Base-by-base conservation (phyloP, 2,329 filamentous ascomycete species). In the Colletotrichum chlorophyti region DNA sequence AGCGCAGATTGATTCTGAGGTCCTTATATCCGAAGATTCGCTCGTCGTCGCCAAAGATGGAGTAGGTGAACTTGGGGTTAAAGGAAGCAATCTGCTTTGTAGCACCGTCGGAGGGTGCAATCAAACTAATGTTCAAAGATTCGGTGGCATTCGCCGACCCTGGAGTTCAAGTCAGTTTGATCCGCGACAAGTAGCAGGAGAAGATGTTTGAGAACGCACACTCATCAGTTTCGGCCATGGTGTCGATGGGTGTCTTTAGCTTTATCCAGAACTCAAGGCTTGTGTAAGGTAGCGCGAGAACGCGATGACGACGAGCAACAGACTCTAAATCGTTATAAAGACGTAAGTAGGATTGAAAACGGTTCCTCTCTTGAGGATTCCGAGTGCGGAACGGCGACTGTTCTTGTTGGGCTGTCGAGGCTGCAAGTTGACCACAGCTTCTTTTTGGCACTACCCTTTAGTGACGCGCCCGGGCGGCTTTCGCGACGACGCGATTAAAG, bases 21-120 rank as follows among this genome's bases (percentile, higher is more conserved):
- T 87, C 86, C 70, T 92, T 88, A 79, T 97, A 97, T 32, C 94
- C 94, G 66, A 96, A 93, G 63, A 98, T 94, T 26, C 83, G 84
- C 74, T 99, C 93, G 8, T 95, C 89, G n/a, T 98, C 90, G 68
- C 92, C 92, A 66, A 98, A 97, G 63, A 99, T 90, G 1, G 91
- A 80, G 73, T 98, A 97, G 15, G 94, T 97, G 72, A 93, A 96
- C 69, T 85, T 84, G 0, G 95, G 96, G 60, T 91, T 83, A 73
- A 99, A 98, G 24, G 84, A 83, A 23, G 84, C 82, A 65, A 89
- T 76, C 27, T 82, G 83, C 66, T 83, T 85, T 46, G 83, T 69
- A 63, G 79, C 78, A 7, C 74, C 74, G 15, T 77, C 72, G 6
- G 78, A 74, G 10, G 83, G 79, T 35, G 78, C 76, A 15, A 85